Base-by-base conservation (phyloP, 306 rosid species). In the Phaseolus lunatus region DNA sequence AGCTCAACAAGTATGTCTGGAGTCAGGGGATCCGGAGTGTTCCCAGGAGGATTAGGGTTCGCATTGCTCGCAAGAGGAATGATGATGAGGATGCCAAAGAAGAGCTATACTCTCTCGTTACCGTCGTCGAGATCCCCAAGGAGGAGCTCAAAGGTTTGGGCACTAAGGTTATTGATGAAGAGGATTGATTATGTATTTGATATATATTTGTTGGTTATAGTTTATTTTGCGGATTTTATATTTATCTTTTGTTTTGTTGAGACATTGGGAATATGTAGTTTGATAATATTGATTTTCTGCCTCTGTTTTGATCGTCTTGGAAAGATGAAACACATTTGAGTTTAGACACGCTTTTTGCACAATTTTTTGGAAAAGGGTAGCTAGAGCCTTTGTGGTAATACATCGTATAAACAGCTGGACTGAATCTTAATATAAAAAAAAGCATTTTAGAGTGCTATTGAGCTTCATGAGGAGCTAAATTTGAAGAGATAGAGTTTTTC, bases 51-150 rank as follows among this genome's bases (percentile, higher is more conserved):
- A 78, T 93, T 31, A 81, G 98, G 84, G 95, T 93, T 11, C 95
- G 98, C 3, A 82, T 93, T 81, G 95, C 96, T 1, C 95, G 98
- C 75, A 91, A 91, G 95, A 91, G 98, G 66, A 93, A 93, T 0
- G 98, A 93, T 1, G 98, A 93, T 15, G 98, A 93, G 65, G 98
- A 93, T 83, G 98, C 98, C 0, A 93, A 91, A 84, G 98, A 93
- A 75, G 98, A 93, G 84, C 86, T 93, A 1, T 93, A 84, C 84
- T 93, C 98, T 8, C 98, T 93, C 8, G 95, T 93, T 1, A 93
- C 97, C 0, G 92, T 93, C 5, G 90, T 95, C 2, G 98, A 93
- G 69, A 86, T 88, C 76, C 97, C 97, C 1, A 76, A 90, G 13
- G 98, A 93, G 13, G 98, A 95, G 73, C 82, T 91, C 43, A 88